Base-by-base conservation (phyloP, 495 filamentous ascomycete genomes). In the Monascus purpureus region DNA sequence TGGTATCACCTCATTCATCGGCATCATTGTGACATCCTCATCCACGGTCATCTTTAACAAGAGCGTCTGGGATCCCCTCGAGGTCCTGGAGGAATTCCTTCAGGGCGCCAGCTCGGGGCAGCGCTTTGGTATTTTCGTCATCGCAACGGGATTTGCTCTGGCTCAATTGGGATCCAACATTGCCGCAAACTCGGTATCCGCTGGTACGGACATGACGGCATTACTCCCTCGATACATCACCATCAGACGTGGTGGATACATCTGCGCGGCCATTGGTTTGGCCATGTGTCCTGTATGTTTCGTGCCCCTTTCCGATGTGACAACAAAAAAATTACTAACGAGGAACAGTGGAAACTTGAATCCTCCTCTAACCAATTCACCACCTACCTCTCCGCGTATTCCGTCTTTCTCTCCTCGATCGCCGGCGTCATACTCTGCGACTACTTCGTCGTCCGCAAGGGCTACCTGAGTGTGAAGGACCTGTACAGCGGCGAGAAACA, bases 91-190 rank as follows among this genome's bases (percentile, higher is more conserved):
- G 32, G 58, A 53, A 8, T 93, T 95, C 59, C 68, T 93, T 6
- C 43, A 70, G 1, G 74, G 85, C 17, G 80, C 81, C 20, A 76
- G 77, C 32, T 75, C 76, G 11, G 75, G 57, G 6, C 75, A 86
- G 45, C 80, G 87, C 17, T 83, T 86, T 38, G 87, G 84, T 23
- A 83, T 93, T 39, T 95, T 94, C 50, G 63, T 94, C 38, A 92
- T 94, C 41, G 61, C 82, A 0, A 48, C 68, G 13, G 84, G 84
- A 4, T 94, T 94, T 50, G 67, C 80, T 3, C 68, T 95, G 8
- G 86, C 87, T 9, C 86, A 93, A 51, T 60, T 93, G 11, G 87
- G 87, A 29, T 93, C 87, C 25, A 95, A 95, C 44, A 93, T 94
- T 41, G 80, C 85, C 2, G 86, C 86, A 38, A 95, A 95, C 56